Evolutionary conservation across 257 asterid genomes (phyloP).

Genomic region (Ilex aquifolium): DNA sequence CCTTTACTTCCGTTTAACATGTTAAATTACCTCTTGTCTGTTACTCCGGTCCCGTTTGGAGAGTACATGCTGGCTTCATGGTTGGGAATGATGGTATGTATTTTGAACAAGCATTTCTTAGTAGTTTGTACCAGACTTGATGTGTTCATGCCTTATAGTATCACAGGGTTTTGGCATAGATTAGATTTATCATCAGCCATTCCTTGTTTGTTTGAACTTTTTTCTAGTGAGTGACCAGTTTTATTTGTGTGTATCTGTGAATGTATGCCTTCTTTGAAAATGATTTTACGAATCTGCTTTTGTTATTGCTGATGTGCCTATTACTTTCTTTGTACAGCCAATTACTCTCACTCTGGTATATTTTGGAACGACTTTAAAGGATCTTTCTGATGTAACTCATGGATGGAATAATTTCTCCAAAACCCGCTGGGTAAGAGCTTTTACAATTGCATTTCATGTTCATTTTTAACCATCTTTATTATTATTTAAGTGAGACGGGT

Average conservation of each 20-base stretch:
- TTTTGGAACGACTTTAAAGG: constrained; percentile 94
- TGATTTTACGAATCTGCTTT: no score
- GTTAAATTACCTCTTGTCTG: constrained; percentile 94
- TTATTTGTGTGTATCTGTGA: neutral
- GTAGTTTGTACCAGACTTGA: neutral
- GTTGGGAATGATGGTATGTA: constrained; percentile 97
- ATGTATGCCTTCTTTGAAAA: no score
- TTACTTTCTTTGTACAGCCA: constrained; percentile 54
- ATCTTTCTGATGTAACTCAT: constrained; percentile 95
- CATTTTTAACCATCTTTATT: neutral
- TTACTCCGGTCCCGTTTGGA: constrained; percentile 79
- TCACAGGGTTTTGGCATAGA: neutral
- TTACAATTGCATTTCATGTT: neutral
- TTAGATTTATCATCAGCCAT: neutral
- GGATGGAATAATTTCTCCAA: constrained; percentile 88
- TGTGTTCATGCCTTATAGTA: neutral
- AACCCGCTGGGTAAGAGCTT: constrained; percentile 74
- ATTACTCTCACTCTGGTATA: constrained; percentile 90
- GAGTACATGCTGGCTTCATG: constrained; percentile 93
- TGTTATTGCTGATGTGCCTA: constrained; percentile 2
- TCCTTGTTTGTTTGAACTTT: no score
- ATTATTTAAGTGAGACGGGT: neutral
- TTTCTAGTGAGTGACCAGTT: no score
- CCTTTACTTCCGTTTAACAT: constrained; percentile 94
- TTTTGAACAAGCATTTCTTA: neutral